Evolutionary conservation across 352 stramenopile species (phyloP), one percentile per base, ranked within the genome.

Genomic region (Globisporangium radiosum): DNA sequence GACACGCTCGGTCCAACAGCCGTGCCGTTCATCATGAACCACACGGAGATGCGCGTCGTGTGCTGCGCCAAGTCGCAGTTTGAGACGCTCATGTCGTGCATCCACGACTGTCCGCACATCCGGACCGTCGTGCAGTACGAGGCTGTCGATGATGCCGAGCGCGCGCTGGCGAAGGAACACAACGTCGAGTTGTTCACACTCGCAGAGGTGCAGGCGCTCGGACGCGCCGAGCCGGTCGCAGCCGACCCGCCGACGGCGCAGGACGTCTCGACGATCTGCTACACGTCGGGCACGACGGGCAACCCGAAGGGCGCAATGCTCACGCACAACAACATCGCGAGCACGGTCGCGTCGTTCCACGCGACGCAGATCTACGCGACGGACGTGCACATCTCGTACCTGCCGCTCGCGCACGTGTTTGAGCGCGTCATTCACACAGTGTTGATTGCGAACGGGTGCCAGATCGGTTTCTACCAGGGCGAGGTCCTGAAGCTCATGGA

Each of bases 401-500:
- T 98, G 50, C 95, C 95, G 5, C 68, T 98, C 13, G 89, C 92
- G 5, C 95, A 98, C 70, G 95, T 98, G 56, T 97, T 97, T 61
- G 95, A 98, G 75, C 68, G 87, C 15, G 74, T 76, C n/a, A 72
- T 87, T 3, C 69, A 84, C 54, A 62, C 71, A 5, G 61, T 71
- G 15, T 65, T 77, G 53, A 81, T 98, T 14, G 64, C 68, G 5
- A 63, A 65, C 25, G 95, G 93, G 4, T 89, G 78, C 7, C 82
- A 78, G 19, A 88, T 98, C 57, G 93, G 88, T 25, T 98, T 98
- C 71, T 97, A 87, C 61, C 80, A 94, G 37, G 94, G 92, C 11
- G 81, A 97, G 57, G 81, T 92, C 25, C 60, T 75, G 38, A 80
- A 91, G 38, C 69, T 99, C 17, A 80, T 98, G 65, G 90, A 97